Evolutionary conservation across 108 stramenopile genomes (phyloP), one percentile per base, ranked within the genome.

Genomic region (Skeletonema grethae): DNA sequence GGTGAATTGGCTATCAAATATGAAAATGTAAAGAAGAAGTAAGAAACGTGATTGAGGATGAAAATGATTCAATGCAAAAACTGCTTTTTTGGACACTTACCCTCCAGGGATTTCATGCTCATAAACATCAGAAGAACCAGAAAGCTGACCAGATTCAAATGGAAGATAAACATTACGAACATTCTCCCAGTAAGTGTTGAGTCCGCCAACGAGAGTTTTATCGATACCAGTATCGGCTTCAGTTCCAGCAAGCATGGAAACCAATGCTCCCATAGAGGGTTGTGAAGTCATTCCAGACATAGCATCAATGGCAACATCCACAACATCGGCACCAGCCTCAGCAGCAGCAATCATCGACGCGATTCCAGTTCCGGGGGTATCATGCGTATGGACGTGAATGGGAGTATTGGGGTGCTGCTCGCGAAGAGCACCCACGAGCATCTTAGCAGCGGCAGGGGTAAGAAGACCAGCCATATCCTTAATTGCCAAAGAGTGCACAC

Each of bases 381-480:
- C 96, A 73, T 98, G 98, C n/a, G 98, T 97, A 84, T 98, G 98
- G 12, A 98, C 91, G 73, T 98, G 98, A 60, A 98, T 96, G 16
- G 97, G 97, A 43, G 86, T 75, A 69, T 97, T 85, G 7, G 97
- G 96, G 80, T 89, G 87, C 75, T 89, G 85, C 74, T 72, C 65
- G 7, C 94, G 82, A 20, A 95, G 56, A n/a, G 84, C 85, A 28
- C 67, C 50, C 3, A 94, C 88, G 20, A 95, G 73, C 82, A 77
- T 65, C 20, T 70, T 85, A 2, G 90, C 86, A 15, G 92, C 90
- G 38, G 79, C 34, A 0, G 95, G 96, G 61, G 90, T 91, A 20
- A 92, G 72, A 16, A 96, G 88, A 39, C 87, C 90, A 24, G 96
- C 93, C 89, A 97, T 94, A 69, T 92, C 91, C 77, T 90, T 93